phyloP scores from a whole-genome alignment of 371 early-diverging fungal genomes.

The Actinomortierella wolfii region DNA sequence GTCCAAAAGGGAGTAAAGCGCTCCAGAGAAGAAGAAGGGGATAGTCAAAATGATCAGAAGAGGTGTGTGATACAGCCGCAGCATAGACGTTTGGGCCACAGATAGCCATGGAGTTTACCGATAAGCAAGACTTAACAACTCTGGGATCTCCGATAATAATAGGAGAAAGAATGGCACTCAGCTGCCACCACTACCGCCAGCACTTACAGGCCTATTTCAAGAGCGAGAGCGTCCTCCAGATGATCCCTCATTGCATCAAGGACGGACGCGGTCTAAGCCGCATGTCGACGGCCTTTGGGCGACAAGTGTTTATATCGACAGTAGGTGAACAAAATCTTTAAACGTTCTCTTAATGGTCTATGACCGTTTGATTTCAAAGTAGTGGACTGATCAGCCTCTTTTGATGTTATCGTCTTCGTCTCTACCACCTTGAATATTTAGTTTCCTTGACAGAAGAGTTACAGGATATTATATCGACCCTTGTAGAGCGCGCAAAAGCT shows the following conservation, averaged over 20 bases:
- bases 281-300: constrained; percentile 45
- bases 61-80: too few species aligned
- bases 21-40: too few species aligned
- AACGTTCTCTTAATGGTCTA: background rate
- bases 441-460: constrained; percentile 29
- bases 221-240: constrained; percentile 31
- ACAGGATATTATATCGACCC: constrained; percentile 20
- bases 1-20: too few species aligned
- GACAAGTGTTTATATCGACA: constrained; percentile 36
- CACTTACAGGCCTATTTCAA: constrained; percentile 29
- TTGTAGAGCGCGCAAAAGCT: constrained; percentile 17
- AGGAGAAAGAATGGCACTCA: constrained; percentile 1
- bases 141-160: too few species aligned
- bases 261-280: constrained; percentile 16
- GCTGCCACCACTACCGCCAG: constrained; percentile 30
- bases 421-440: background rate
- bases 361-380: background rate
- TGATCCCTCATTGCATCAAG: constrained; percentile 26
- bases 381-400: background rate
- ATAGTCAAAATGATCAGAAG: too few species aligned
- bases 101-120: too few species aligned
- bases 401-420: too few species aligned
- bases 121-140: too few species aligned
- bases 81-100: too few species aligned
- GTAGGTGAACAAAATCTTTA: constrained; percentile 6